phyloP scores from a whole-genome alignment of 2,329 filamentous ascomycete genomes.

The Alternaria conjuncta region DNA sequence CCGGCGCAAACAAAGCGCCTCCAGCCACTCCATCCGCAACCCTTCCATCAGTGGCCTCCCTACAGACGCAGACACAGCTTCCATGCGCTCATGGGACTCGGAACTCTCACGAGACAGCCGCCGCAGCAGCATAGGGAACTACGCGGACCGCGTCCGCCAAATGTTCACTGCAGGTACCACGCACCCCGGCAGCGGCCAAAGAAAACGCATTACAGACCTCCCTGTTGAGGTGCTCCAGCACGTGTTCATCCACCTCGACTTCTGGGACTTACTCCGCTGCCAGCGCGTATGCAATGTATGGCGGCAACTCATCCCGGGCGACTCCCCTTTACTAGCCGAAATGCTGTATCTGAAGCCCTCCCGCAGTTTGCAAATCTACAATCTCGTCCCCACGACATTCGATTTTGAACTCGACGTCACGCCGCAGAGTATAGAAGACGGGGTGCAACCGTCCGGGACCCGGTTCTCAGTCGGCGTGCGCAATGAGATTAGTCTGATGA shows the following conservation, averaged over 20 bases:
- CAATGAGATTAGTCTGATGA: conserved; percentile 6
- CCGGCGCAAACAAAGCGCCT: conserved; percentile 13
- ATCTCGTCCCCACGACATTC: conserved; percentile 12
- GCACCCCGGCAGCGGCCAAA: background rate
- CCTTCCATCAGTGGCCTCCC: conserved; percentile 3
- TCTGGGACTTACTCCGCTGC: conserved; percentile 14
- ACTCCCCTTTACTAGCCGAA: conserved; percentile 13
- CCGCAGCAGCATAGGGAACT: conserved; percentile 23
- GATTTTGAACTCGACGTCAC: conserved; percentile 14
- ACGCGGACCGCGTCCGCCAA: conserved; percentile 21
- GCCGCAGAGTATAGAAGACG: conserved; percentile 1
- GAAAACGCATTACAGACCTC: conserved; percentile 11
- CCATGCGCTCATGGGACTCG: conserved; percentile 1
- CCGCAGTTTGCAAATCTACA: conserved; percentile 19
- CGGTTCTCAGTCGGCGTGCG: conserved; percentile 1
- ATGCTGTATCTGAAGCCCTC: conserved; percentile 19
- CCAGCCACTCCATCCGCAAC: conserved; percentile 2
- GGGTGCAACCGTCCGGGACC: background rate
- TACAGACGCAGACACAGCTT: background rate
- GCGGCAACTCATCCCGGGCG: conserved; percentile 15
- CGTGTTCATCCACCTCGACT: conserved; percentile 17
- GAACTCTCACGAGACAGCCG: conserved; percentile 5
- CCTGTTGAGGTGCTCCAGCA: conserved; percentile 20
- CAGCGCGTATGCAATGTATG: conserved; percentile 19
- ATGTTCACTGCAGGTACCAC: conserved; percentile 10